Evolutionary conservation across 108 stramenopile genomes (phyloP), one percentile per base, ranked within the genome.

Genomic region (Cyclotella choctawhatcheeana): DNA sequence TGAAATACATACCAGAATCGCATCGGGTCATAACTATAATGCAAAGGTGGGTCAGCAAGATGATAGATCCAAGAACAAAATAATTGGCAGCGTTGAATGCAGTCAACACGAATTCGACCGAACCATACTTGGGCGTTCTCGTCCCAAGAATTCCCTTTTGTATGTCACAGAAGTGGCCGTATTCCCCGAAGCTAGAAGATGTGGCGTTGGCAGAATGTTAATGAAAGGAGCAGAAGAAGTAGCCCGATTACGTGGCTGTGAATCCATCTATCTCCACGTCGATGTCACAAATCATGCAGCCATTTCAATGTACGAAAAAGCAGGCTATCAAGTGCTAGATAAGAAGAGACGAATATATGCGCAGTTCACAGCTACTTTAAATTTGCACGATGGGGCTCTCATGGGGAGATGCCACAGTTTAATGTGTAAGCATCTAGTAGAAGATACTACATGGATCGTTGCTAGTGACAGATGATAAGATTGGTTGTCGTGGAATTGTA

Each of bases 101-200:
- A 90, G 89, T 59, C 79, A 85, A 82, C 90, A 93, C 60, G 94
- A 95, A 79, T 93, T 95, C 56, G 48, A 70, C 40, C 81, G 80
- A 10, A 95, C 94, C 7, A 51, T 74, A 30, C 69, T 95, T 12
- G 94, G 91, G 27, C 59, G 58, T 33, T 64, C 79, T 0, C 67
- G 90, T 54, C 88, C 73, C 2, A 74, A 63, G 27, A 64, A 77
- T 27, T 84, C 89, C 5, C 70, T 93, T 0, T 47, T 95, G 73
- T 95, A 95, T 51, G 67, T 95, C 0, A 95, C 94, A 6, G 94
- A 93, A 86, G 94, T 95, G 0, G 91, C 91, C 6, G 94, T 92
- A 6, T 61, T 73, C 34, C 68, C 90, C 1, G 60, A 47, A 4
- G 80, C 71, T 6, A 79, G 94, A 24, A 77, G 90, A 77, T 73